Evolutionary conservation across 1,139 yeast species (phyloP), one percentile per base, ranked within the genome.

Genomic region (Lizanozyma gosingica): DNA sequence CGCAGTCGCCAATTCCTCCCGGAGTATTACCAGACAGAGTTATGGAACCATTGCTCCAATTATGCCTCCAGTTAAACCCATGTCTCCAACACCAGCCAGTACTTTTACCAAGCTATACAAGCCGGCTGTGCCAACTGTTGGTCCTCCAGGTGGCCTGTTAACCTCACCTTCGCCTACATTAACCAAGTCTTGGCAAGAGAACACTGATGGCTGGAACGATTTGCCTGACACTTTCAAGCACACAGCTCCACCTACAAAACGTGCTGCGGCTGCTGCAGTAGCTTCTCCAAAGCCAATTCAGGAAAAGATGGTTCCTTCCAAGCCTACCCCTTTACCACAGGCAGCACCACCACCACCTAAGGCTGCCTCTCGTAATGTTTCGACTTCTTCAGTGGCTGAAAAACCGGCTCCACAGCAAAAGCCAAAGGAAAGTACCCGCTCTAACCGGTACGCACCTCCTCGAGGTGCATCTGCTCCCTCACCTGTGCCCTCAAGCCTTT

Each of bases 161-260:
- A 22, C 41, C 4, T 34, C 35, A 16, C 39, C 43, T 15, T 35
- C 40, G 32, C 43, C 43, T 16, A 36, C 42, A n/a, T 37, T 40
- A 75, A 34, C 57, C 73, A 33, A 59, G 57, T 40, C 68, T 38
- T 75, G 70, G 51, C 76, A 72, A 41, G 57, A 56, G 53, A 83
- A 83, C 37, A 80, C 80, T 37, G 92, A 84, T 39, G 97, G 97
- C 3, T 90, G 97, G 97, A 90, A 90, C 55, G 97, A 90, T 59
- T 68, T 90, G 48, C 96, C 97, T 39, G 72, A 80, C n/a, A 69
- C 76, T 18, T 72, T 82, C 58, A 78, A 68, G 67, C 57, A 60
- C 37, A 56, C 63, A 52, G 65, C 75, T 17, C 64, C 71, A 29
- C 62, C 77, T 14, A 71, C 76, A 33, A 73, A 82, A 50, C 71